Base-by-base conservation (phyloP, 805 yeast species). In the Pichia heedii region DNA sequence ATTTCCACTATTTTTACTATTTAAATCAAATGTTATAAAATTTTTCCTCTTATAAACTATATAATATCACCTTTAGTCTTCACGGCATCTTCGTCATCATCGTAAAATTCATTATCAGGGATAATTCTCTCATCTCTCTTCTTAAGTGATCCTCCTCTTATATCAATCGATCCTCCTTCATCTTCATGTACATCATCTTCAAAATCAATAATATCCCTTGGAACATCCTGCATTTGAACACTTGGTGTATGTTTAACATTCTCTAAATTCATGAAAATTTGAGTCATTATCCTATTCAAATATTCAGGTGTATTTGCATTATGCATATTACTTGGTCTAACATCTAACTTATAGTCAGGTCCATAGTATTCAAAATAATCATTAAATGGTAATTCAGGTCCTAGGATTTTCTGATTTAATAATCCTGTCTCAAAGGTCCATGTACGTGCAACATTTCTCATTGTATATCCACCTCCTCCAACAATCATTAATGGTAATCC, bases 381-480 rank as follows among this genome's bases (percentile, higher is more conserved):
- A 62, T 90, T 89, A 70, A 87, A 89, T 4, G 97, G 97, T 50
- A 80, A 66, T 54, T 82, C 88, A 21, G 79, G 65, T 32, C 89
- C 90, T 54, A 93, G 66, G 36, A 81, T 68, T 10, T 82, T 85
- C 54, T 85, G 82, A 57, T 90, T 82, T 50, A 90, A 71, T 36
- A 93, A 71, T 13, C 97, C 95, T 0, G 96, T 81, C 64, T 93
- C 98, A 57, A 73, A 89, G 2, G 96, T 77, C 97, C 98, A 90
- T 12, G 95, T 76, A 53, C 98, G 71, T 5, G 97, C 87, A 39
- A 93, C 98, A 60, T 93, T 93, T 61, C 97, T 76, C 75, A 95
- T 94, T 3, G 98, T 93, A 66, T 93, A 93, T 19, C 98, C 98
- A 54, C 98, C 98, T 40, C 98, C 98, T 34, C 98, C 98, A 19